Base-by-base conservation (phyloP, 345 rosid species). In the Streptanthus diversifolius region DNA sequence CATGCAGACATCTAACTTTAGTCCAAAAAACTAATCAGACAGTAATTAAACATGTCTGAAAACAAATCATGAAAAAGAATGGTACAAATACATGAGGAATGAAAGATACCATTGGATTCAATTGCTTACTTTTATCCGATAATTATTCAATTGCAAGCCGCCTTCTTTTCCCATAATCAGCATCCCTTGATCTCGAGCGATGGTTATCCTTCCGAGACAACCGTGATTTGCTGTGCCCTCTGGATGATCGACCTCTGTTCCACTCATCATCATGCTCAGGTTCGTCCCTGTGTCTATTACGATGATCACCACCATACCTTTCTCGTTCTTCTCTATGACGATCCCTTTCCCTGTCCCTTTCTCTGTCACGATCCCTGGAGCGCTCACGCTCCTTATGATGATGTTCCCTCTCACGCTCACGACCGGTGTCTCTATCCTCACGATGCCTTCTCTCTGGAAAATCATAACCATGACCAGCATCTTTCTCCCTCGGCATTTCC, bases 111-210 rank as follows among this genome's bases (percentile, higher is more conserved):
- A 44, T 33, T 24, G 54, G 27, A 32, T 43, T 19, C 27, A 59
- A 67, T 54, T 49, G 54, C 75, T 76, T 69, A 63, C 79, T 60
- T 74, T 57, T 19, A 21, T 21, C 11, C 1, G 63, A 52, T 19
- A 53, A 2, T 78, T 73, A 89, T 63, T 89, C 92, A 2, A 86
- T 79, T 5, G 85, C 78, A 59, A 85, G 88, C 56, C 90, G 82
- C 40, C 96, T 84, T 75, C 96, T 87, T 82, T 89, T 89, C 52
- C 89, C 91, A 86, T 87, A 88, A 73, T 90, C 91, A 77, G 85
- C 84, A 70, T 87, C 93, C 71, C 91, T 86, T 64, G 91, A 87
- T 66, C 86, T 82, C 25, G 89, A 83, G 43, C 84, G 87, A 80
- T 85, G 88, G 36, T 85, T 89, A 22, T 86, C 90, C 79, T 85